Evolutionary conservation across 2,329 filamentous ascomycete species (phyloP), one percentile per base, ranked within the genome.

Genomic region (Arthrobotrys conoides): DNA sequence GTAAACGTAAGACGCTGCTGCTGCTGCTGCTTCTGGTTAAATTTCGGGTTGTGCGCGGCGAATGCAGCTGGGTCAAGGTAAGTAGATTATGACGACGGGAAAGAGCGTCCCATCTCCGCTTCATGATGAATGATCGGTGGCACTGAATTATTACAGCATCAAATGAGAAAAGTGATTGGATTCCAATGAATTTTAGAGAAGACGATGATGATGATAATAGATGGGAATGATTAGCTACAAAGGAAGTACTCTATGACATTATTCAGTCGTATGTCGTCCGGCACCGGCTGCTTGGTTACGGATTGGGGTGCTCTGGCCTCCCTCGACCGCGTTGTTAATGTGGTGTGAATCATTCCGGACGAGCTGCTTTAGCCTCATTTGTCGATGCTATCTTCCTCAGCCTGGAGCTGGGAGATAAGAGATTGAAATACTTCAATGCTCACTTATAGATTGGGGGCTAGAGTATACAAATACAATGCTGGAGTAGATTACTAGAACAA

Each of bases 101-200:
- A 64, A 69, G 55, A 30, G n/a, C 10, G 24, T 44, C 38, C 71
- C 41, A 66, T 48, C 57, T 70, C 66, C 48, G 65, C 59, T 71
- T 71, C 72, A 76, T 76, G 51, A 36, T 76, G 46, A 22, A 49
- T 1, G 24, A 24, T 36, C 12, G 12, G 27, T 53, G 41, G 8
- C 2, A 3, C 24, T 2, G 24, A 24, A 22, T 51, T 53, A 64
- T 27, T 12, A 18, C 59, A 22, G 41, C 41, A 49, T 51, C 41
- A 49, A 51, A 65, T 9, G 20, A 36, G 12, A 30, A 61, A 41
- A 61, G 57, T 20, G 57, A 61, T 27, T n/a, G 57, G 24, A 44
- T 5, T 24, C n/a, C 63, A 48, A 48, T 12, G 20, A 24, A 51
- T 30, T 30, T 3, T 30, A 51, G 20, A 20, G 14, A 51, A 24